Percentiles rank a stretch among this genome's conserved stretches.
These are phyloP conservation scores for Pseudopithomyces chartarum DNA, from an alignment of 2,329 filamentous ascomycete genomes.

Conservation along the genomic window DNA sequence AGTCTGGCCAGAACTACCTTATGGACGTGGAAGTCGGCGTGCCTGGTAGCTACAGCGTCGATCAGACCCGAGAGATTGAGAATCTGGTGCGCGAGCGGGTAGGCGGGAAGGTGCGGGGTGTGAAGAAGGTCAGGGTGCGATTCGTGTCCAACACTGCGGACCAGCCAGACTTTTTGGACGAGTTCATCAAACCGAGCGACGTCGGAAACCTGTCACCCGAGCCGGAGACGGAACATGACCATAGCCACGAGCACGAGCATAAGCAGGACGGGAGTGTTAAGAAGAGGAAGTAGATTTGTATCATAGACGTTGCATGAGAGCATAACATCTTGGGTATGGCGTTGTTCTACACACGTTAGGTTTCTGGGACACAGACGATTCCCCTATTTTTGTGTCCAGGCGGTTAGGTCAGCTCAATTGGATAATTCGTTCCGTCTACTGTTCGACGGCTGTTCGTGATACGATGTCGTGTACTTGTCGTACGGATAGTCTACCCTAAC, in stretches of 20 bases:
- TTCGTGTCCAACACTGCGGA: slow-evolving; percentile 73
- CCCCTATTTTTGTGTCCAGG: slow-evolving; percentile 13
- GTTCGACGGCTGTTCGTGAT: too few relatives aligned
- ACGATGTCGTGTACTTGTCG: too few relatives aligned
- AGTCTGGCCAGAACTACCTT: slow-evolving; percentile 95
- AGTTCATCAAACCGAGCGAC: slow-evolving; percentile 55
- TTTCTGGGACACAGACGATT: slow-evolving; percentile 17
- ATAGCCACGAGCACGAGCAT: slow-evolving; percentile 36
- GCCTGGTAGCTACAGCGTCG: slow-evolving; percentile 76
- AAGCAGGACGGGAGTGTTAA: slow-evolving; percentile 24
- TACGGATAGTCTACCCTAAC: background rate
- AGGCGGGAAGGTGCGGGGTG: slow-evolving; percentile 78
- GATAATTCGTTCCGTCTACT: slow-evolving; percentile 10
- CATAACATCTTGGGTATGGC: slow-evolving; percentile 16
- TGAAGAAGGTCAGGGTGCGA: slow-evolving; percentile 79
- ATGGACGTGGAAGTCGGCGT: slow-evolving; percentile 88
- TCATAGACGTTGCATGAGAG: slow-evolving; percentile 23
- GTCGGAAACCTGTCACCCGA: slow-evolving; percentile 37
- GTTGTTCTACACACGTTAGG: slow-evolving; percentile 28
- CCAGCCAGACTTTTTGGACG: slow-evolving; percentile 69
- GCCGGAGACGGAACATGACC: slow-evolving; percentile 34
- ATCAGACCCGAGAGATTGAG: slow-evolving; percentile 72
- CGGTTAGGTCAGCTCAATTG: slow-evolving; percentile 4
- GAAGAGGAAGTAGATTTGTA: slow-evolving; percentile 27
- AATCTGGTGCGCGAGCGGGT: slow-evolving; percentile 72